These are phyloP conservation scores for Sclerotinia sclerotiorum DNA, from an alignment of 2,329 filamentous ascomycete genomes.

Conservation along the genomic window DNA sequence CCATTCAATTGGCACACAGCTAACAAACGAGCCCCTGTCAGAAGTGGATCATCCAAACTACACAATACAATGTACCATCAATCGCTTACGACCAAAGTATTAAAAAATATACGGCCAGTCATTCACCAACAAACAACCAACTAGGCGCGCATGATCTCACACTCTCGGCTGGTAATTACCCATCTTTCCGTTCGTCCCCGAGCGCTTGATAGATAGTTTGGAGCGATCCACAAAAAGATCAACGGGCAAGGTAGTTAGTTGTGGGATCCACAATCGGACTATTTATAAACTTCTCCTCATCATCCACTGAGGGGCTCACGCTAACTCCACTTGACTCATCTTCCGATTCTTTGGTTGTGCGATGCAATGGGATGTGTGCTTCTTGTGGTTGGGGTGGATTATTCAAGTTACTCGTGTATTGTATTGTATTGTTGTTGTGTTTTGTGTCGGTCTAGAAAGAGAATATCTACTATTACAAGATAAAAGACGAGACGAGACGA, in stretches of 20 bases:
- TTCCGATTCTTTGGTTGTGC: background rate
- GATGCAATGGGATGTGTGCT: background rate
- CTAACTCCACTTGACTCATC: background rate
- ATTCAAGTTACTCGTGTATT: background rate
- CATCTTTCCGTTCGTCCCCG: background rate
- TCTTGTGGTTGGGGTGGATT: background rate
- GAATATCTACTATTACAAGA: background rate
- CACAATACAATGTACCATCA: too few relatives aligned
- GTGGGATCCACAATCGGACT: background rate
- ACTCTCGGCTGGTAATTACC: background rate
- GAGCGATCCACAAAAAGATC: background rate
- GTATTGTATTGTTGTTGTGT: background rate
- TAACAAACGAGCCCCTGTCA: background rate
- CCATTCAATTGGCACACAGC: background rate
- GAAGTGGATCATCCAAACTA: background rate
- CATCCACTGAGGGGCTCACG: too few relatives aligned
- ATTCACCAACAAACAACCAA: background rate
- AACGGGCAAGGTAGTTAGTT: background rate
- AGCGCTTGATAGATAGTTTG: background rate
- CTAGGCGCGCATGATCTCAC: background rate
- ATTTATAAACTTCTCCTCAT: constrained; percentile 9
- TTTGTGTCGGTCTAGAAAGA: background rate
- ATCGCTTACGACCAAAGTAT: background rate
- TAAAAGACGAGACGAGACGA: background rate
- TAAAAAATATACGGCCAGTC: too few relatives aligned